Conservation (phyloP, 1,139 yeast genomes). For the Geotrichum australiense region DNA sequence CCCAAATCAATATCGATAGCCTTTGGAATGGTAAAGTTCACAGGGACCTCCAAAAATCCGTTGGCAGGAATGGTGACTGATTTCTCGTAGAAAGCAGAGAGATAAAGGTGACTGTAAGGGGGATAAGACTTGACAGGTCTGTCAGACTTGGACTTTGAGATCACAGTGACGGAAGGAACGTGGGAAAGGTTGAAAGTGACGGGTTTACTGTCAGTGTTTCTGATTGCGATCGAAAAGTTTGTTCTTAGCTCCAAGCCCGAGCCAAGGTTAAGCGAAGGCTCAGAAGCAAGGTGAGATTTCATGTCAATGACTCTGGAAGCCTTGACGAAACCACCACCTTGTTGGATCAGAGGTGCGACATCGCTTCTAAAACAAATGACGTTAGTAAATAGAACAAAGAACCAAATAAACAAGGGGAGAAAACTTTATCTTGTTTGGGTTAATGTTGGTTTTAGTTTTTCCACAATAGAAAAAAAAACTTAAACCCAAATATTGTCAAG, state of each 20-base stretch:
- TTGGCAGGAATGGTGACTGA: conserved; percentile 10
- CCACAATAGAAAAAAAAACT: too few species aligned
- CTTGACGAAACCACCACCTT: conserved; percentile 30
- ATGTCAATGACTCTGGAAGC: conserved; percentile 36
- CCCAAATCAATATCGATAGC: conserved; percentile 2
- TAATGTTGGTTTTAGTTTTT: not conserved
- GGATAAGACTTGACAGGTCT: conserved; percentile 18
- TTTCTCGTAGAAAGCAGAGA: not conserved
- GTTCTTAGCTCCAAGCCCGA: conserved; percentile 10
- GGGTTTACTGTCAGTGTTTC: conserved; percentile 17
- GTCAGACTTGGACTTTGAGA: conserved; percentile 1
- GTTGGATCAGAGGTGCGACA: conserved; percentile 22
- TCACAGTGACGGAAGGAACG: conserved; percentile 18
- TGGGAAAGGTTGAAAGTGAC: conserved; percentile 20
- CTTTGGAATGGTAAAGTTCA: conserved; percentile 5
- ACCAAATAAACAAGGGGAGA: not conserved
- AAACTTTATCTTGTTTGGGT: not conserved
- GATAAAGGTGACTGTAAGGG: conserved; percentile 9
- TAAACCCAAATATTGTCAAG: too few species aligned
- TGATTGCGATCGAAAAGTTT: conserved; percentile 15
- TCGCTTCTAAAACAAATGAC: conserved; percentile 9
- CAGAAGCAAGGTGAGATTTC: conserved; percentile 26
- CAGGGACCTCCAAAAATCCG: conserved; percentile 2
- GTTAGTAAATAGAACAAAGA: conserved; percentile 1
- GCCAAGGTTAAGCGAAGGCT: conserved; percentile 19